Base-by-base conservation (phyloP, 2,329 filamentous ascomycete species). In the Alternaria incomplexa region DNA sequence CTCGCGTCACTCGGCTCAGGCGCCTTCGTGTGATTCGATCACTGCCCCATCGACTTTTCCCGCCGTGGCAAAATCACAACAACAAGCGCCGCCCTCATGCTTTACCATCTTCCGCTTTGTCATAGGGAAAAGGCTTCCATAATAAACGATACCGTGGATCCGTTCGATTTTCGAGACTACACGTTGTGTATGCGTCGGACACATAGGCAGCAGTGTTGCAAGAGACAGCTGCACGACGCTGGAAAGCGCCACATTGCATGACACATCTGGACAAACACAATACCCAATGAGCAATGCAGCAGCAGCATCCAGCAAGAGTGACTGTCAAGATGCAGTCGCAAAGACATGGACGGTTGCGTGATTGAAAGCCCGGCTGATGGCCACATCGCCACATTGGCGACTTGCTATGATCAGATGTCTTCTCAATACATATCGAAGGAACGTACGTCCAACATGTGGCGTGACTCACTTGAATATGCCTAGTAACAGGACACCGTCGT, bases 1-100 rank as follows among this genome's bases (percentile, higher is more conserved):
- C 59, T 56, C 45, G 63, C 57, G 47, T 59, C 63, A 32, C 56
- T 63, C 63, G 55, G 62, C 59, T 45, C 47, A 61, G 28, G 43
- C 57, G 46, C 55, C 50, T 46, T 47, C 36, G 47, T 32, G 46
- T 63, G 60, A 60, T 60, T 55, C 32, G 63, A 47, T 55, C 22
- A n/a, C 63, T 56, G 43, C 61, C 20, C 57, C 54, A 20, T 53
- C 36, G 32, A 25, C 28, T 56, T 53, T 52, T 48, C 30, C 36
- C 54, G 47, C 56, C 26, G 63, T 61, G 63, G 63, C 63, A 47
- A 60, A 52, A 60, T 13, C 26, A 51, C 28, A 59, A 55, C 57
- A 61, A 25, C 52, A 61, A 50, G 47, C 61, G 46, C 58, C 53
- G 47, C 32, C 46, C 30, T 51, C 12, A 46, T 40, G n/a, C 36